These are phyloP conservation scores for Myriosclerotinia scirpicola DNA, from an alignment of 2,329 filamentous ascomycete genomes.

Conservation along the genomic window DNA sequence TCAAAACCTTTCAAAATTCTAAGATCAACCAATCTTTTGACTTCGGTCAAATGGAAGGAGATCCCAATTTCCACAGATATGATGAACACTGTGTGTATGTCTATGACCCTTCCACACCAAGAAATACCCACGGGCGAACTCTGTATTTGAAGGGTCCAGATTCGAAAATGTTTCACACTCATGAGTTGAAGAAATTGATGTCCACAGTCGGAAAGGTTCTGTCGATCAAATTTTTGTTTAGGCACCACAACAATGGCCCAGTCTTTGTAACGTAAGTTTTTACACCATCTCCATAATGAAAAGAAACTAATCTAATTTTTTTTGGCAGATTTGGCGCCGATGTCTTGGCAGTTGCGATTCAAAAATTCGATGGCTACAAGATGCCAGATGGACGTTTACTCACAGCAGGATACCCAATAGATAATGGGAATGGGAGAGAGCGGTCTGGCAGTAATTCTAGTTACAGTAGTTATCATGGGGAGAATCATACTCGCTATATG, in stretches of 20 bases:
- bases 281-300: background rate
- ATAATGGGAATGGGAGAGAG: slow-evolving; percentile 10
- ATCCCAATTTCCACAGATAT: slow-evolving; percentile 4
- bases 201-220: slow-evolving; percentile 32
- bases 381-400: slow-evolving; percentile 14
- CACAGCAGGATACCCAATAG: slow-evolving; percentile 16
- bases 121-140: slow-evolving; percentile 19
- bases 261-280: slow-evolving; percentile 34
- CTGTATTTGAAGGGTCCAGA: slow-evolving; percentile 26
- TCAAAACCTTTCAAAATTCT: background rate
- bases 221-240: slow-evolving; percentile 29
- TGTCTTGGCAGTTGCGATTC: slow-evolving; percentile 10
- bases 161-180: slow-evolving; percentile 25
- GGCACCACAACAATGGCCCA: background rate
- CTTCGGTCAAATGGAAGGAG: slow-evolving; percentile 9
- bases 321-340: slow-evolving; percentile 17
- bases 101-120: background rate
- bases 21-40: background rate
- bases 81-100: background rate
- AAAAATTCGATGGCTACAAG: slow-evolving; percentile 16
- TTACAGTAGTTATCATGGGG: slow-evolving; percentile 12
- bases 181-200: slow-evolving; percentile 31
- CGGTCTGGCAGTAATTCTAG: slow-evolving; percentile 26
- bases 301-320: background rate
- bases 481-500: background rate